Conservation (phyloP, 108 stramenopile species). For the Discostella stelligeroides region DNA sequence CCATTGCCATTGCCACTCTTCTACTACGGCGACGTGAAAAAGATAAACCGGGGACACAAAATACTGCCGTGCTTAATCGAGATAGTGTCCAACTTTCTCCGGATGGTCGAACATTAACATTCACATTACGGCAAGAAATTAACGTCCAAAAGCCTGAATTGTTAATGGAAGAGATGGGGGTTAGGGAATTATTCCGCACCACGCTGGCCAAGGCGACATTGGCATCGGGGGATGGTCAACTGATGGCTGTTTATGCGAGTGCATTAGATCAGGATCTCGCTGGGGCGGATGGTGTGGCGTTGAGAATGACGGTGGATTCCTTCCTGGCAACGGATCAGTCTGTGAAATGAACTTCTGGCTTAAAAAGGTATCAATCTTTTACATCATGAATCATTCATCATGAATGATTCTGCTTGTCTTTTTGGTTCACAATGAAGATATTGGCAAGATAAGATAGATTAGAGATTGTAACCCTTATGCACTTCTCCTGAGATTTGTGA, state of each 20-base stretch:
- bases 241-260: conserved; percentile 80
- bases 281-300: conserved; percentile 68
- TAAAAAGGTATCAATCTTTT: too few relatives aligned
- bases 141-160: conserved; percentile 88
- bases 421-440: too few relatives aligned
- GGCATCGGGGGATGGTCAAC: conserved; percentile 69
- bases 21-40: conserved; percentile 72
- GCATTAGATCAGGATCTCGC: conserved; percentile 78
- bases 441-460: too few relatives aligned
- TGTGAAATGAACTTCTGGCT: conserved; percentile 27
- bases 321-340: conserved; percentile 63
- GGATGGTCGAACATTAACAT: conserved; percentile 66
- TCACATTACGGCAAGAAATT: conserved; percentile 69
- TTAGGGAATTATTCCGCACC: conserved; percentile 67
- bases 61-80: conserved; percentile 43
- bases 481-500: too few relatives aligned
- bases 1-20: conserved; percentile 67
- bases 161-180: conserved; percentile 75
- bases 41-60: conserved; percentile 61
- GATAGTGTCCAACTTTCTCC: conserved; percentile 51
- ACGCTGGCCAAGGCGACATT: conserved; percentile 80
- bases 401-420: too few relatives aligned
- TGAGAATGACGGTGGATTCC: conserved; percentile 59
- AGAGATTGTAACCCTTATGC: too few relatives aligned
- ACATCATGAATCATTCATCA: too few relatives aligned